Evolutionary conservation across 1,284 basidiomycete genomes (phyloP), one percentile per base, ranked within the genome.

Genomic region (Marasmius fiardii): DNA sequence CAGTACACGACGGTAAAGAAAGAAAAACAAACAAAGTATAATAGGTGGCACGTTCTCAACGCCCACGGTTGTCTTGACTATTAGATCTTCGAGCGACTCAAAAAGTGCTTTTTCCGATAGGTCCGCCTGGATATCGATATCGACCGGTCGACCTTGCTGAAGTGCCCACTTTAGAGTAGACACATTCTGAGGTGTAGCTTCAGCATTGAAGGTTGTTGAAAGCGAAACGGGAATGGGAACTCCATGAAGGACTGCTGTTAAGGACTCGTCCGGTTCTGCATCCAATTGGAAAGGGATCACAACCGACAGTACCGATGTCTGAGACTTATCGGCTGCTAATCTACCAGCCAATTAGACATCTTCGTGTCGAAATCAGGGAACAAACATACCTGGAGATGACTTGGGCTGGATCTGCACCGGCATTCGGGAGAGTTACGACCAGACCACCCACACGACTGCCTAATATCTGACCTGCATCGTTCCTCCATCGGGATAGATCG

Each of bases 31-130:
- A 93, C 92, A 88, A 48, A 95, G 74, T 55, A 93, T 77, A 65
- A 94, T 85, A 26, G 80, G 75, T 4, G 82, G 80, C 4, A 79
- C 74, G 37, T 74, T 75, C 12, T 67, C 57, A 3, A 73, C 68
- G 61, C 74, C 77, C 51, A 67, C 71, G 28, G 77, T 80, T 12
- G 83, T 80, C 64, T 85, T 87, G 53, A 79, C 77, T 54, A 94
- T 77, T 41, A 90, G 69, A 57, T 92, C 90, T 64, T 92, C 88
- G 33, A 94, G 79, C 1, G 74, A 74, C 56, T 93, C 91, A 73
- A 90, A 86, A n/a, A n/a, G n/a, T 6, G 80, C 74, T 23, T 76
- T 66, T 54, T 89, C 85, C 8, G 76, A 71, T 52, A 88, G 71
- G 51, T 77, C 73, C 34, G 74, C 73, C 59, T 80, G 74, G 49